Evolutionary conservation across 164 flowering plant species (phyloP).

Genomic region (Saururus chinensis): DNA sequence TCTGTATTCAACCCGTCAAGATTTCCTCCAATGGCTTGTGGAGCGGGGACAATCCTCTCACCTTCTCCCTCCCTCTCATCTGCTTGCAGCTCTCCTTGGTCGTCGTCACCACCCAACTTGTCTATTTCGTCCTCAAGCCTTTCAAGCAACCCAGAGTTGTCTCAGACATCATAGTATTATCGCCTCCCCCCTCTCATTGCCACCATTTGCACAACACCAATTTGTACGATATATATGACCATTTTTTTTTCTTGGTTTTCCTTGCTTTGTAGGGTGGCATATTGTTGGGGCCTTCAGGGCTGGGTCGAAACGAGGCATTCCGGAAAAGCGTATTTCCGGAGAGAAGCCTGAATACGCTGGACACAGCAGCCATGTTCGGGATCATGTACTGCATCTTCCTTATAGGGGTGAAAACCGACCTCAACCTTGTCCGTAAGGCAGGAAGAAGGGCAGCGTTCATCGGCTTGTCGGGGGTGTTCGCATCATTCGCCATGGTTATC

Average conservation of each 20-base stretch:
- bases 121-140: conserved; percentile 4
- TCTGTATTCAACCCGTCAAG: background rate
- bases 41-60: background rate
- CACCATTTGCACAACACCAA: background rate
- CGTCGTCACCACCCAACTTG: background rate
- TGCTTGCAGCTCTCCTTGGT: conserved; percentile 6
- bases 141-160: conserved; percentile 5
- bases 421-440: conserved; percentile 6
- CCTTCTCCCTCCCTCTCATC: conserved; percentile 4
- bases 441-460: conserved; percentile 14
- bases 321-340: conserved; percentile 7
- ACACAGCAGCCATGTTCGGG: conserved; percentile 18
- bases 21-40: conserved; percentile 1
- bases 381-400: conserved; percentile 16
- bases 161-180: conserved; percentile 4
- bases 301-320: conserved; percentile 5
- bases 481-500: conserved; percentile 3
- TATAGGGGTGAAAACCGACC: conserved; percentile 19
- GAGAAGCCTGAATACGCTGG: conserved; percentile 9
- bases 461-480: conserved; percentile 6
- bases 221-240: background rate
- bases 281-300: conserved; percentile 7
- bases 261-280: conserved; percentile 9
- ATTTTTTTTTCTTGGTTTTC: background rate
- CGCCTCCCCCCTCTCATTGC: too few species aligned